Evolutionary conservation across 768 basidiomycete genomes (phyloP).

Genomic region (Boletus eberwhitei): DNA sequence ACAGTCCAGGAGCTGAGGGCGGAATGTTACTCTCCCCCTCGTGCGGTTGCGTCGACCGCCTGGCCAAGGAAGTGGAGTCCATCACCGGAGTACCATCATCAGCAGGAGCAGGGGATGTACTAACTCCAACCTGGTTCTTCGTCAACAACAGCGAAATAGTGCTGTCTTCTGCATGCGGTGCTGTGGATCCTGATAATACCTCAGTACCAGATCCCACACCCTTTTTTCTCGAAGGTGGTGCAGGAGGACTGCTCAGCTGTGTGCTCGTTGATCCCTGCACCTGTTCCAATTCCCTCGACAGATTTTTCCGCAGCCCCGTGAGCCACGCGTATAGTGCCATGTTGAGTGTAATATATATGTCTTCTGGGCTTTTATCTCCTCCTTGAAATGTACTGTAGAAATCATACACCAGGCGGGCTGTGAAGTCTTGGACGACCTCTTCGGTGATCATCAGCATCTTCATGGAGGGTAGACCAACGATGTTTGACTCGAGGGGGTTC

Average conservation of each 20-base stretch:
- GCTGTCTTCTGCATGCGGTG: constrained; percentile 9
- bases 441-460: constrained; percentile 76
- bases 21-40: constrained; percentile 10
- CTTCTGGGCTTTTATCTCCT: constrained; percentile 56
- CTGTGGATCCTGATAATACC: not conserved
- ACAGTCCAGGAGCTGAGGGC: not conserved
- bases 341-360: constrained; percentile 85
- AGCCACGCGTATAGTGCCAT: constrained; percentile 81
- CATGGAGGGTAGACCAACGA: constrained; percentile 81
- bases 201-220: constrained; percentile 16
- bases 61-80: constrained; percentile 4
- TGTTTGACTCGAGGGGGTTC: constrained; percentile 64
- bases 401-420: constrained; percentile 54
- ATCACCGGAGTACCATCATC: constrained; percentile 8
- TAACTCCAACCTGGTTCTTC: constrained; percentile 9
- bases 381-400: constrained; percentile 70
- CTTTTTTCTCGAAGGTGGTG: constrained; percentile 36
- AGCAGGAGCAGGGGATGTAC: not conserved
- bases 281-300: constrained; percentile 76
- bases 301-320: constrained; percentile 69
- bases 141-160: not conserved
- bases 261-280: constrained; percentile 57
- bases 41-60: constrained; percentile 16
- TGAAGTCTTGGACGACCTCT: constrained; percentile 43
- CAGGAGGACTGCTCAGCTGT: constrained; percentile 34